phyloP scores from a whole-genome alignment of 176 grass and related monocot genomes.

The Puccinellia tenuiflora region DNA sequence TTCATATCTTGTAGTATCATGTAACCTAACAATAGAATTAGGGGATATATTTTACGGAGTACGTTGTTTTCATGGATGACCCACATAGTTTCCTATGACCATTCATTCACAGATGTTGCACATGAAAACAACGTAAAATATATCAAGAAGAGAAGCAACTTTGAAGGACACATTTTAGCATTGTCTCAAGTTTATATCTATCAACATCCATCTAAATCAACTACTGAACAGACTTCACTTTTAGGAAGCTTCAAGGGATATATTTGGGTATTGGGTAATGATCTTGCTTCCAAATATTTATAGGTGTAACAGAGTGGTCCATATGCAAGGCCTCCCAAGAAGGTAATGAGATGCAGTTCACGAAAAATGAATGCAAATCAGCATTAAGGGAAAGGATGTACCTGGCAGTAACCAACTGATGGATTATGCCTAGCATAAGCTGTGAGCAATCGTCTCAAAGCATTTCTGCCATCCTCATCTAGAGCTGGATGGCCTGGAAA shows the following conservation, averaged over 20 bases:
- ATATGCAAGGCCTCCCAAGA: background rate
- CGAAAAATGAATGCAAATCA: background rate
- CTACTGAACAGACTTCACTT: background rate
- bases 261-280: background rate
- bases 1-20: too few relatives aligned
- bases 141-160: background rate
- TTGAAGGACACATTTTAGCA: background rate
- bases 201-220: background rate
- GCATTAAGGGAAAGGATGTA: conserved; percentile 27
- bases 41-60: too few relatives aligned
- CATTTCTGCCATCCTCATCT: conserved; percentile 95
- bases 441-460: conserved; percentile 87
- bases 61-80: too few relatives aligned
- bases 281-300: background rate
- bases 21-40: too few relatives aligned
- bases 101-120: background rate
- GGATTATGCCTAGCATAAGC: conserved; percentile 99
- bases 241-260: background rate
- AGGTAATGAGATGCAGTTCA: conserved; percentile 1
- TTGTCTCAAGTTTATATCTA: background rate
- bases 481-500: conserved; percentile 97
- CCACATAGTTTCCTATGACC: background rate
- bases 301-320: conserved; percentile 3
- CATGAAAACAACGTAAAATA: background rate
- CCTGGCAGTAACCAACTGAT: conserved; percentile 98